These are phyloP conservation scores for Colletotrichum incanum DNA, from an alignment of 2,329 filamentous ascomycete species.

Conservation along the genomic window DNA sequence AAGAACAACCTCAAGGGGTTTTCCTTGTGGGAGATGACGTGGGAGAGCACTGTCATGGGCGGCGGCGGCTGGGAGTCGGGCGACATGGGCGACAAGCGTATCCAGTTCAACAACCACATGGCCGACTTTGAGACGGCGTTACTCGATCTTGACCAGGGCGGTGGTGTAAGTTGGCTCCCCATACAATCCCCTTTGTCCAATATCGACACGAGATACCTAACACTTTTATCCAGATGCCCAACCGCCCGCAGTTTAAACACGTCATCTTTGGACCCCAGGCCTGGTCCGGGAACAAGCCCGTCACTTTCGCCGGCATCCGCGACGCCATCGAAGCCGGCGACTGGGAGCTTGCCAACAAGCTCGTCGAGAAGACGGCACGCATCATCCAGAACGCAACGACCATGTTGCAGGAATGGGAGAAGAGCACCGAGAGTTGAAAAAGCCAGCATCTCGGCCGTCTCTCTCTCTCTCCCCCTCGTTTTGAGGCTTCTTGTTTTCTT, in stretches of 20 bases:
- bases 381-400: slow-evolving; percentile 75
- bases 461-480: neutral
- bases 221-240: slow-evolving; percentile 74
- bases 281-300: slow-evolving; percentile 76
- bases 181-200: neutral
- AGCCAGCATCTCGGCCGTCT: neutral
- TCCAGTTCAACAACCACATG: slow-evolving; percentile 85
- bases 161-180: slow-evolving; percentile 73
- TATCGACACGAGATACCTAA: slow-evolving; percentile 36
- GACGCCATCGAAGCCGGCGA: slow-evolving; percentile 83
- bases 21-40: slow-evolving; percentile 81
- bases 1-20: slow-evolving; percentile 75
- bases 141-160: slow-evolving; percentile 80
- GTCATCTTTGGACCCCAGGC: slow-evolving; percentile 88
- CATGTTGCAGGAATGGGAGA: slow-evolving; percentile 46
- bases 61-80: slow-evolving; percentile 84
- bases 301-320: slow-evolving; percentile 79
- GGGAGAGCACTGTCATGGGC: slow-evolving; percentile 81
- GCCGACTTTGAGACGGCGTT: slow-evolving; percentile 86
- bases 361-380: slow-evolving; percentile 80
- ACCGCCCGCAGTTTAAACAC: slow-evolving; percentile 94
- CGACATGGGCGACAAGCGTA: slow-evolving; percentile 76
- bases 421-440: slow-evolving; percentile 20
- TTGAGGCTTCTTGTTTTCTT: neutral
- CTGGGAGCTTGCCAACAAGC: slow-evolving; percentile 77